Evolutionary conservation across 2,329 filamentous ascomycete genomes (phyloP).

Genomic region (Cryoendolithus antarcticus): DNA sequence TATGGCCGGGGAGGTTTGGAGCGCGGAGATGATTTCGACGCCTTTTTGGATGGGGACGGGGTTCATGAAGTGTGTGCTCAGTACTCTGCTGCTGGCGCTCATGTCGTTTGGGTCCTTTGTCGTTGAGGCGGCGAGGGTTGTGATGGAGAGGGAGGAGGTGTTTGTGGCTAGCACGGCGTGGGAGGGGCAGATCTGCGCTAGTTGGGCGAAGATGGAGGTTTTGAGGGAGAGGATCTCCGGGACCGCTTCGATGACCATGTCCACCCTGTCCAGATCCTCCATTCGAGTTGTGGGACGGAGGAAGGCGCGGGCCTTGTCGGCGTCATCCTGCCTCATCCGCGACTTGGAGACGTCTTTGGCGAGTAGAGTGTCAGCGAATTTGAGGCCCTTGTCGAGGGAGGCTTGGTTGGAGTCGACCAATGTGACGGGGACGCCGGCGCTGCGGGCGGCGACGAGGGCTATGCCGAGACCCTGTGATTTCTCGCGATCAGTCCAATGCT

Average conservation of each 20-base stretch:
- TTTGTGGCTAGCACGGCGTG: constrained; percentile 93
- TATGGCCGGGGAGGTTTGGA: constrained; percentile 79
- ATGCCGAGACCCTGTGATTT: constrained; percentile 71
- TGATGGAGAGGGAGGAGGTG: constrained; percentile 97
- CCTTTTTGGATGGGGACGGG: constrained; percentile 93
- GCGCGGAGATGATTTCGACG: constrained; percentile 89
- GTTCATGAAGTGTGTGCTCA: constrained; percentile 99
- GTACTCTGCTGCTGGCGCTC: constrained; percentile 70
- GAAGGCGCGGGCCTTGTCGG: constrained; percentile 57
- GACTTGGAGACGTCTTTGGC: constrained; percentile 86
- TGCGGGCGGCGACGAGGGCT: constrained; percentile 81
- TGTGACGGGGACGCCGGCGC: constrained; percentile 69
- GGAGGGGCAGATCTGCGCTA: constrained; percentile 68
- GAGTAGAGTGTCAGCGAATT: constrained; percentile 88
- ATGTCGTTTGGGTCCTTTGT: constrained; percentile 73
- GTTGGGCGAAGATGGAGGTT: constrained; percentile 68
- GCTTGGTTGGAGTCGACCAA: constrained; percentile 74
- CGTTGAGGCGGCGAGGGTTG: constrained; percentile 72
- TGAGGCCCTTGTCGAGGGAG: constrained; percentile 76
- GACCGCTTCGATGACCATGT: constrained; percentile 96
- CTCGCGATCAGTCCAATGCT: too few relatives aligned
- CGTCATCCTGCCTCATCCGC: constrained; percentile 69
- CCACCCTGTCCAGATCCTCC: constrained; percentile 65
- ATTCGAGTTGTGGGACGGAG: constrained; percentile 61
- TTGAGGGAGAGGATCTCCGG: constrained; percentile 74